Evolutionary conservation across 306 rosid species (phyloP).

Genomic region (Ceratonia siliqua): DNA sequence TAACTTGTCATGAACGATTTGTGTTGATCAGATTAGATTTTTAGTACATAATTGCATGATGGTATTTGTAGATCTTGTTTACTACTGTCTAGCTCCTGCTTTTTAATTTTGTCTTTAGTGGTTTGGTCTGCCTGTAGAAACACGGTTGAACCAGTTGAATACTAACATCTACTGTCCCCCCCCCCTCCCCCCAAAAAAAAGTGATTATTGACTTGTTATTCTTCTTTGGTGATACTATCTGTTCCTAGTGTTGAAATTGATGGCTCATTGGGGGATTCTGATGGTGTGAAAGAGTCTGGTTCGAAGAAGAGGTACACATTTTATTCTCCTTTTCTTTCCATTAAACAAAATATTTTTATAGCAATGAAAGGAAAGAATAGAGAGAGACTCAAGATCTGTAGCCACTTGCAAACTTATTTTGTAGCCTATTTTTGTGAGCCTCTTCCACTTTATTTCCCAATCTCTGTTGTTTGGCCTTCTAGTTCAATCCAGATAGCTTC

Average conservation of each 20-base stretch:
- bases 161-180: not conserved
- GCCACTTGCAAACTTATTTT: slow-evolving; percentile 18
- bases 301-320: slow-evolving; percentile 78
- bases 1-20: not conserved
- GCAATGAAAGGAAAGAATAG: not conserved
- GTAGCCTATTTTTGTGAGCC: not conserved
- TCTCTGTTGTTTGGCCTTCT: not conserved
- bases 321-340: not conserved
- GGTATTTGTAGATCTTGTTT: not conserved
- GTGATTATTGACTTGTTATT: slow-evolving; percentile 27
- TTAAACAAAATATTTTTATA: not conserved
- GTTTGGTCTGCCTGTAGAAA: not conserved
- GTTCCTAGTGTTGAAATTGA: slow-evolving; percentile 70
- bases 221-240: slow-evolving; percentile 31
- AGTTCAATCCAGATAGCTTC: not conserved
- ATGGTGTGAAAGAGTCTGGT: slow-evolving; percentile 68
- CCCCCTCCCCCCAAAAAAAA: not conserved
- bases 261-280: slow-evolving; percentile 78
- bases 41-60: not conserved
- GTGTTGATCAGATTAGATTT: not conserved
- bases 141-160: not conserved
- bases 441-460: slow-evolving; percentile 7
- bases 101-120: not conserved
- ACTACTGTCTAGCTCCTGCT: not conserved
- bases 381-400: slow-evolving; percentile 3